phyloP scores from a whole-genome alignment of 352 stramenopile genomes.

The Globisporangium acanthophoron region DNA sequence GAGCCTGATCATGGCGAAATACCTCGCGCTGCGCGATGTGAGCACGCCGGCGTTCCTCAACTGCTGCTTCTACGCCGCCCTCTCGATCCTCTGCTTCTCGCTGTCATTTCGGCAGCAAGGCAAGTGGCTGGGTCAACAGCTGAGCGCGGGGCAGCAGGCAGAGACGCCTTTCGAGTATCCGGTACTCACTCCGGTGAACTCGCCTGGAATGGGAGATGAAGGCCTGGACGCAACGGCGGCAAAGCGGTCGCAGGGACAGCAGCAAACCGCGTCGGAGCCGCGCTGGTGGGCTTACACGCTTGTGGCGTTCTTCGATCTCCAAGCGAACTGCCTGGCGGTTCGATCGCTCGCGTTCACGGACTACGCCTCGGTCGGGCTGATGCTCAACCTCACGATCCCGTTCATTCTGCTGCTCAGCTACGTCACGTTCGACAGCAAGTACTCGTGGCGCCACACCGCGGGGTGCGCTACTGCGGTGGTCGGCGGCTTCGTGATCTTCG shows the following conservation, averaged over 20 bases:
- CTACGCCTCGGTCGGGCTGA: constrained; percentile 26
- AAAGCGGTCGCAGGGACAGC: background rate
- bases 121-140: background rate
- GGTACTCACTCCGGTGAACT: constrained; percentile 1
- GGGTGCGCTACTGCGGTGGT: constrained; percentile 20
- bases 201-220: background rate
- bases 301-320: constrained; percentile 32
- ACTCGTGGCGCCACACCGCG: constrained; percentile 22
- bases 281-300: constrained; percentile 39
- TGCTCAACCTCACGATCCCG: constrained; percentile 41
- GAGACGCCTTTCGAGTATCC: constrained; percentile 6
- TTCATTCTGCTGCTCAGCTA: constrained; percentile 33
- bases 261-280: background rate
- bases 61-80: constrained; percentile 29
- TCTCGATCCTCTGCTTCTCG: constrained; percentile 18
- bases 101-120: constrained; percentile 4
- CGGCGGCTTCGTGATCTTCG: constrained; percentile 22
- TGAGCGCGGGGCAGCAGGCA: background rate
- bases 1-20: constrained; percentile 32
- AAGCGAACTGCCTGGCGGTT: constrained; percentile 33
- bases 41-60: constrained; percentile 31
- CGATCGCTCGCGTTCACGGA: constrained; percentile 26
- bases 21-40: constrained; percentile 21
- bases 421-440: constrained; percentile 17
- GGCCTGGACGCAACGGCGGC: background rate